Base-by-base conservation (phyloP, 768 basidiomycete species). In the Suillus ampliporus region DNA sequence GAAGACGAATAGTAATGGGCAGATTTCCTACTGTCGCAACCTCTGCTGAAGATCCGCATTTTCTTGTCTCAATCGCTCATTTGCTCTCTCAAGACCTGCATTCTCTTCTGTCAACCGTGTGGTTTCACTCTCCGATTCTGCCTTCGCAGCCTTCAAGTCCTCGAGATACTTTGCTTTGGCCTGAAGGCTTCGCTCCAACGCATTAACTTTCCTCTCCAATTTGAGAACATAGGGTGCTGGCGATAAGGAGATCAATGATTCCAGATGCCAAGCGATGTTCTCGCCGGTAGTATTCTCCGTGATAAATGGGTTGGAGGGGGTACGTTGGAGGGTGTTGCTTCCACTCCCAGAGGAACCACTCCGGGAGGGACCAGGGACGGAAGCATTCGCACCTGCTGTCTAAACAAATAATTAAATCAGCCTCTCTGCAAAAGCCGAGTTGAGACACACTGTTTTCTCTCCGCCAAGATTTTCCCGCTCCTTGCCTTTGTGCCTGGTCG, bases 161-260 rank as follows among this genome's bases (percentile, higher is more conserved):
- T 43, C 59, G 2, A 74, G 69, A 1, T 23, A 48, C 31, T 47
- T 68, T 37, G 69, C 69, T 64, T 82, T 83, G 5, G 69, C 70
- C 4, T 69, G 68, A 15, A 75, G 76, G 28, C 76, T 74, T 48
- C 77, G 74, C 48, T 75, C 75, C 52, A 78, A 70, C 23, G 81
- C 79, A 10, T 66, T 65, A 11, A 72, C 64, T 60, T 77, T 77
- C 41, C 78, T 73, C 63, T 84, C 81, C 41, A 84, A 73, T 58
- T 73, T 76, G 38, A 63, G 63, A 46, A 83, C 70, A 54, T 79
- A 76, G 10, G 71, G 68, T 46, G 64, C 60, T 0, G 76, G 43
- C 15, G 48, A 57, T 35, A 71, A 57, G 17, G 69, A 65, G 1
- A 62, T 54, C 1, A 73, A n/a, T 1, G 56, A 26, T 2, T 64